Evolutionary conservation across 1,284 basidiomycete genomes (phyloP).

Genomic region (Blastosporella zonata): DNA sequence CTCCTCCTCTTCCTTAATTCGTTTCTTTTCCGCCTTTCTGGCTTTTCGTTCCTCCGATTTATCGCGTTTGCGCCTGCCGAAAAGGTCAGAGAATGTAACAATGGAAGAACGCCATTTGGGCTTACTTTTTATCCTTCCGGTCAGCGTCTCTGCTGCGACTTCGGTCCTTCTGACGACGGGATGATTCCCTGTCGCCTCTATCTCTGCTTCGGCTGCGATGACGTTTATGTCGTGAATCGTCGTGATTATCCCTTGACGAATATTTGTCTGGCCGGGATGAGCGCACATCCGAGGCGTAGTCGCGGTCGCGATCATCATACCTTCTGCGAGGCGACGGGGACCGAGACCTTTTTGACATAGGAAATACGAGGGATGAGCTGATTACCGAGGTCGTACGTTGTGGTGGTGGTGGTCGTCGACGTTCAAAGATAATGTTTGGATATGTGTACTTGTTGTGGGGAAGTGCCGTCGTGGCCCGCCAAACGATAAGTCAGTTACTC

Average conservation of each 20-base stretch:
- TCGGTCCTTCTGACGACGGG: conserved; percentile 42
- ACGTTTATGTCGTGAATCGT: conserved; percentile 21
- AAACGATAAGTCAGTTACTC: neutral
- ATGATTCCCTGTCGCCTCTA: conserved; percentile 36
- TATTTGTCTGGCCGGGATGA: conserved; percentile 30
- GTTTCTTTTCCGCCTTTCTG: conserved; percentile 79
- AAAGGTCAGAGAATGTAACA: conserved; percentile 5
- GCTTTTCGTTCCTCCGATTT: conserved; percentile 75
- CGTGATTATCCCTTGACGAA: conserved; percentile 31
- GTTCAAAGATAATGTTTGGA: conserved; percentile 10
- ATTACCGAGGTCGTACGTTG: neutral
- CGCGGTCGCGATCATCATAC: conserved; percentile 35
- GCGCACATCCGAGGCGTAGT: conserved; percentile 29
- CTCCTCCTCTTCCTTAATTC: conserved; percentile 82
- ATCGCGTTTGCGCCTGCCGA: conserved; percentile 69
- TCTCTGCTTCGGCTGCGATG: conserved; percentile 41
- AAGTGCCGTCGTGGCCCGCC: neutral
- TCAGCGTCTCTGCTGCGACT: conserved; percentile 41
- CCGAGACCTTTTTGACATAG: conserved; percentile 35
- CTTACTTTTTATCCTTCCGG: conserved; percentile 63
- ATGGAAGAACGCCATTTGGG: conserved; percentile 11
- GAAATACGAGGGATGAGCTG: neutral
- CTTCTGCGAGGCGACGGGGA: conserved; percentile 48
- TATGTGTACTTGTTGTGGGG: conserved; percentile 9
- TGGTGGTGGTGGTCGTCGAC: neutral